Evolutionary conservation across 305 asterid species (phyloP).

Genomic region (Fraxinus velutina): DNA sequence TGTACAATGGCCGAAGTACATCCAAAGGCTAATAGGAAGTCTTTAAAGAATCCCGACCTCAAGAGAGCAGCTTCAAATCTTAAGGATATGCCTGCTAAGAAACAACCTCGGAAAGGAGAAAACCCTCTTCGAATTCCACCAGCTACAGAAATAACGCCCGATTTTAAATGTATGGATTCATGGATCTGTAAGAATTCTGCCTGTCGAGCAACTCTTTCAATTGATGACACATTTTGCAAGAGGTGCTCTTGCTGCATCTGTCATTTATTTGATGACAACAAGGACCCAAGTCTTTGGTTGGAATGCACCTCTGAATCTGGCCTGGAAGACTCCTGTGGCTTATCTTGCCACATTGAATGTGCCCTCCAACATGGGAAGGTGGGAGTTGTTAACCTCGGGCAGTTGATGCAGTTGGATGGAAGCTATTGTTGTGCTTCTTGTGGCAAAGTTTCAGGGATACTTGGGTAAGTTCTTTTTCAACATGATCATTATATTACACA

Average conservation of each 20-base stretch:
- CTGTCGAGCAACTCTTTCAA: slow-evolving; percentile 72
- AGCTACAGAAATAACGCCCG: slow-evolving; percentile 42
- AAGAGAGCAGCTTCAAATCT: slow-evolving; percentile 25
- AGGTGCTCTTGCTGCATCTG: slow-evolving; percentile 96
- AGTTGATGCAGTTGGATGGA: slow-evolving; percentile 89
- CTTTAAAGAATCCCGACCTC: slow-evolving; percentile 24
- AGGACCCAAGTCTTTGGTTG: slow-evolving; percentile 97
- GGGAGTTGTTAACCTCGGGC: slow-evolving; percentile 80
- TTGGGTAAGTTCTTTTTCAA: slow-evolving; percentile 53
- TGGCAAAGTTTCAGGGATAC: slow-evolving; percentile 89
- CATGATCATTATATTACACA: background rate
- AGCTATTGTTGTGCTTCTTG: slow-evolving; percentile 94
- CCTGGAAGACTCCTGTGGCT: slow-evolving; percentile 70
- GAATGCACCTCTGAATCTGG: slow-evolving; percentile 79
- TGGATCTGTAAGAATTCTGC: slow-evolving; percentile 87
- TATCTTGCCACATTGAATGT: slow-evolving; percentile 91
- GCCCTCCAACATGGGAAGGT: slow-evolving; percentile 78
- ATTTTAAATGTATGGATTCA: slow-evolving; percentile 48
- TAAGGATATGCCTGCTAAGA: slow-evolving; percentile 53
- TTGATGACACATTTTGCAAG: slow-evolving; percentile 80
- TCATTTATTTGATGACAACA: slow-evolving; percentile 84
- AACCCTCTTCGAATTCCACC: slow-evolving; percentile 70
- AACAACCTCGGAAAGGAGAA: slow-evolving; percentile 69
- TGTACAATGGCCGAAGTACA: slow-evolving; percentile 32
- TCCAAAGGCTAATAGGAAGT: slow-evolving; percentile 26